A percentile compares a stretch with the other conserved stretches of the same genome.
These are phyloP conservation scores for Colletotrichum gloeosporioides DNA, from an alignment of 2,329 filamentous ascomycete species.

Conservation along the genomic window DNA sequence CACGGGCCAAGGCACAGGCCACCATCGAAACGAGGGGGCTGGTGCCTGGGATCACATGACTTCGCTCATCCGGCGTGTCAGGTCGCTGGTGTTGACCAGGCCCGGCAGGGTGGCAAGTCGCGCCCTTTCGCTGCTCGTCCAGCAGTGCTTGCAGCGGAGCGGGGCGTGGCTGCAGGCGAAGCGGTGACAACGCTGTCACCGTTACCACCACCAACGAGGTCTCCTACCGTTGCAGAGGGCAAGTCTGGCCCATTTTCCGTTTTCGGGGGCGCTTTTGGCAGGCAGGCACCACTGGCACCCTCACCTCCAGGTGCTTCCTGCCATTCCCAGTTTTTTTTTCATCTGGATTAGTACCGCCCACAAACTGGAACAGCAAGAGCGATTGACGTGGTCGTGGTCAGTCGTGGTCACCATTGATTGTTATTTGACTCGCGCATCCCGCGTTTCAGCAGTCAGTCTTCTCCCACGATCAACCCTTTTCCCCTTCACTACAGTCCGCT, in stretches of 20 bases:
- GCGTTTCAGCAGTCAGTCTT: not conserved
- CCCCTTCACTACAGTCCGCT: not conserved
- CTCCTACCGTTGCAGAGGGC: not conserved
- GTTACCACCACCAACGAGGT: not conserved
- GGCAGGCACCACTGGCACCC: not conserved
- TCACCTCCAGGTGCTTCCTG: not conserved
- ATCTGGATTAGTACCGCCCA: not conserved
- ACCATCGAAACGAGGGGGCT: conserved; percentile 20
- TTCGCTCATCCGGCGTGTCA: conserved; percentile 39
- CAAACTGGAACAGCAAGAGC: not conserved
- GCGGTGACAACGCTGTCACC: not conserved
- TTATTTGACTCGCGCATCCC: conserved; percentile 17
- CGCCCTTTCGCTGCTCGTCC: conserved; percentile 6
- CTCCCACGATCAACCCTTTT: not conserved
- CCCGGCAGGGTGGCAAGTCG: conserved; percentile 23
- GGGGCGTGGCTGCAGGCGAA: not conserved
- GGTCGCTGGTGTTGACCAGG: not conserved
- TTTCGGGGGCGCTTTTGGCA: not conserved
- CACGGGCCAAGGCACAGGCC: conserved; percentile 6
- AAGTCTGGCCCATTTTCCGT: not conserved
- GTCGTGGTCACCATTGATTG: not conserved
- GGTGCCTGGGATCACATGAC: conserved; percentile 44
- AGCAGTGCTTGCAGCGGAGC: not conserved
- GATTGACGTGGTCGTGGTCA: not conserved
- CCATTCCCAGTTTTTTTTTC: not conserved